Base-by-base conservation (phyloP, 2,329 filamentous ascomycete genomes). In the Fusarium luffae region DNA sequence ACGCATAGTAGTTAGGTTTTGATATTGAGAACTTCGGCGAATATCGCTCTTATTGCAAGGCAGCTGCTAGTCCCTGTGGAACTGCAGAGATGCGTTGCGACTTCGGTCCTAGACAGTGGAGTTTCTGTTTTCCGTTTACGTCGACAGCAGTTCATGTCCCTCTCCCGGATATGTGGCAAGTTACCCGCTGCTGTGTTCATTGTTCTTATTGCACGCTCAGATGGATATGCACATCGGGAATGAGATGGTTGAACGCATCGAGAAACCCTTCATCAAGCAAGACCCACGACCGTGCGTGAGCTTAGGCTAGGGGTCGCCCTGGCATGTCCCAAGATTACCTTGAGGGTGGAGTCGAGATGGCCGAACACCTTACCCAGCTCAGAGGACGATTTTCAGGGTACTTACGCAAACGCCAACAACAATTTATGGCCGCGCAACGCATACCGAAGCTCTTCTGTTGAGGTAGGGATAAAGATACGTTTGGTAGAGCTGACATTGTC, bases 351-450 rank as follows among this genome's bases (percentile, higher is more conserved):
- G 57, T 56, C 68, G 72, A 73, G 71, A 56, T 75, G 67, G 54
- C 70, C 63, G 59, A 70, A 69, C 68, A 67, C 66, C 70, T 68
- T 63, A 62, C 72, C 67, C 64, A 70, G 66, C 73, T 56, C 64
- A 64, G 58, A 63, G 41, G 59, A 70, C 58, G 54, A 61, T 68
- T 75, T 71, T 40, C 59, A 63, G 60, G 43, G 60, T 63, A 63
- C 43, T 63, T 59, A 52, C 67, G 59, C 42, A 27, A n/a, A n/a
- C 46, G 28, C 40, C 54, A 54, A 30, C 59, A 57, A 30, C 23
- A n/a, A 40, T 41, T 54, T 19, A 43, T 44, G 30, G 46, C 43
- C 44, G 19, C 54, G 46, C 32, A 50, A 47, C 57, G 37, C 49
- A 42, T 40, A 40, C 34, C 21, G 40, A 41, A 28, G 21, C 30